These are phyloP conservation scores for Oenanthe javanica DNA, from an alignment of 140 eudicot species.

Conservation along the genomic window DNA sequence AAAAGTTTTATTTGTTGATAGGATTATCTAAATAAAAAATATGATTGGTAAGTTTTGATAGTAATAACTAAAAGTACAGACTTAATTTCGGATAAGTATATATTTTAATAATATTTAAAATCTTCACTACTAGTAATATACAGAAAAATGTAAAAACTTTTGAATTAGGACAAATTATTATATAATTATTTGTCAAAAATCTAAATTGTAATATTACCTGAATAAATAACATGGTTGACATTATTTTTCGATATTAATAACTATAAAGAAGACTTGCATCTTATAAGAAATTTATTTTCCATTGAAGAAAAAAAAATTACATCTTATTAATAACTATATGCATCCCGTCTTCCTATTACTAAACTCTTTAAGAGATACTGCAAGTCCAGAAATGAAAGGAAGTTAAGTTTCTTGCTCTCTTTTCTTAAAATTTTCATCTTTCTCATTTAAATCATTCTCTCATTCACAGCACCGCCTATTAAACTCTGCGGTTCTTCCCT, in stretches of 20 bases:
- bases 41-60: not conserved
- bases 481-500: not conserved
- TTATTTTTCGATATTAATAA: too few relatives aligned
- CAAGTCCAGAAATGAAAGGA: constrained; percentile 35
- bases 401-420: not conserved
- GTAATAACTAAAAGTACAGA: too few relatives aligned
- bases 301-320: too few relatives aligned
- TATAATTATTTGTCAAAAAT: not conserved
- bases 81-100: not conserved
- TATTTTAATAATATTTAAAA: too few relatives aligned
- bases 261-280: too few relatives aligned
- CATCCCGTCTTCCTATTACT: constrained; percentile 49
- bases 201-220: not conserved
- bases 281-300: too few relatives aligned
- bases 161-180: not conserved
- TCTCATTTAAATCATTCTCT: not conserved
- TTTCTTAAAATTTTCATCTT: not conserved
- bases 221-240: not conserved
- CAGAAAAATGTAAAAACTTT: too few relatives aligned
- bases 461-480: not conserved
- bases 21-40: too few relatives aligned
- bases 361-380: constrained; percentile 42
- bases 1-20: too few relatives aligned
- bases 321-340: not conserved
- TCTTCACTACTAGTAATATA: too few relatives aligned